These are phyloP conservation scores for Fusarium sp. DNA, from an alignment of 2,329 filamentous ascomycete genomes.

Conservation along the genomic window DNA sequence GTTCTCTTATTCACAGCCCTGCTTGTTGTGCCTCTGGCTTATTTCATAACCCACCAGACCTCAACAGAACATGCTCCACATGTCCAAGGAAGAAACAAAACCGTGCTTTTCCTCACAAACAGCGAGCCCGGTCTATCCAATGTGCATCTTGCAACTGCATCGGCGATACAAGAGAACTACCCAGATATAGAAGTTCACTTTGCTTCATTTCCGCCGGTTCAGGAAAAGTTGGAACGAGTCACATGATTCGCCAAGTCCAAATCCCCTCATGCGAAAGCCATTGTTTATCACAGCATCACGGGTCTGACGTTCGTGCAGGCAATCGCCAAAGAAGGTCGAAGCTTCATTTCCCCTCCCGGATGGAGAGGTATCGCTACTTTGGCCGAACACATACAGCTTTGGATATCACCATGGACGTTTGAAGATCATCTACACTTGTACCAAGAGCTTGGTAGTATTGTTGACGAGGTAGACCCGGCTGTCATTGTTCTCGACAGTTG, in stretches of 20 bases:
- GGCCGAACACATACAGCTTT: slow-evolving; percentile 1
- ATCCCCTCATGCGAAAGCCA: accelerated
- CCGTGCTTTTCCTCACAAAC: background rate
- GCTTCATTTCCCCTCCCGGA: slow-evolving; percentile 3
- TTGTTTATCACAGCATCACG: background rate
- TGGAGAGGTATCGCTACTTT: background rate
- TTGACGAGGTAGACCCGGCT: background rate
- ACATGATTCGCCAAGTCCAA: background rate
- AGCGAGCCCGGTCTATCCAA: slow-evolving; percentile 47
- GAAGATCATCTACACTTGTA: slow-evolving; percentile 6
- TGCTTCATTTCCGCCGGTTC: slow-evolving; percentile 41
- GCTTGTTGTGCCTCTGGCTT: background rate
- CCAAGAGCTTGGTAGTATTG: background rate
- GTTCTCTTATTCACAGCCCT: background rate
- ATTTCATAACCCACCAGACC: background rate
- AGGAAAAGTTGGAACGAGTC: background rate
- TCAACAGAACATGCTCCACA: background rate
- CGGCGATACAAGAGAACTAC: slow-evolving; percentile 45
- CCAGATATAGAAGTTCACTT: slow-evolving; percentile 47
- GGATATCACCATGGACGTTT: slow-evolving; percentile 3
- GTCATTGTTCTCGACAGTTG: background rate
- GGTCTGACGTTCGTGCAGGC: background rate
- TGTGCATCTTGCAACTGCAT: slow-evolving; percentile 48
- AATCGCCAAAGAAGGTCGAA: background rate
- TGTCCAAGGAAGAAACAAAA: background rate